Conservation (phyloP, 306 rosid species). For the Cucurbita pepo region DNA sequence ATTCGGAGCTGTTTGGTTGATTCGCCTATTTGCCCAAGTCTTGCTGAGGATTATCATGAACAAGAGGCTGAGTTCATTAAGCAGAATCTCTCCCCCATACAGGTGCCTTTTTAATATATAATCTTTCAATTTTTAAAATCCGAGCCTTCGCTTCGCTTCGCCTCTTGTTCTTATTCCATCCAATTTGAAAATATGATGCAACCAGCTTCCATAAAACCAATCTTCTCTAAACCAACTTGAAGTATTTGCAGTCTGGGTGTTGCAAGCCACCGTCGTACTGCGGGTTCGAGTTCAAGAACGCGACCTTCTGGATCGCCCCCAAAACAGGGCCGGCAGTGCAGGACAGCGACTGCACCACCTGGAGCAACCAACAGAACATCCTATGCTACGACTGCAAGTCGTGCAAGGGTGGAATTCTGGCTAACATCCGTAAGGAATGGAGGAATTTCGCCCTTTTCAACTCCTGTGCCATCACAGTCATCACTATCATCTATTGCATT, state of each 20-base stretch:
- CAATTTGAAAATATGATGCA: background rate
- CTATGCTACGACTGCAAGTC: slow-evolving; percentile 74
- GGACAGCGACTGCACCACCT: slow-evolving; percentile 40
- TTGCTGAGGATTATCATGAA: slow-evolving; percentile 18
- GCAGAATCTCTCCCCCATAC: slow-evolving; percentile 36
- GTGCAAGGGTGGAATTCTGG: slow-evolving; percentile 70
- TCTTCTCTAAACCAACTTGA: background rate
- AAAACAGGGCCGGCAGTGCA: slow-evolving; percentile 22
- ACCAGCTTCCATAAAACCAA: background rate
- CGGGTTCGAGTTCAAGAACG: slow-evolving; percentile 51
- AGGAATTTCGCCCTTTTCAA: slow-evolving; percentile 36
- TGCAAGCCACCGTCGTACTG: slow-evolving; percentile 76
- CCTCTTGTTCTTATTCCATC: background rate
- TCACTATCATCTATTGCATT: slow-evolving; percentile 32
- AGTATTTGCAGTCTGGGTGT: slow-evolving; percentile 44
- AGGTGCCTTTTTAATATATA: slow-evolving; percentile 20
- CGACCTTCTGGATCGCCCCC: slow-evolving; percentile 47
- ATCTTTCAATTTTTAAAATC: too few relatives aligned
- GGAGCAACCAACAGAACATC: slow-evolving; percentile 36
- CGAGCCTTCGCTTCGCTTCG: background rate
- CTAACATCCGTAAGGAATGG: slow-evolving; percentile 55
- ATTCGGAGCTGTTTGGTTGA: slow-evolving; percentile 52
- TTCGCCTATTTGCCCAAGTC: slow-evolving; percentile 33
- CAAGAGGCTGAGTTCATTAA: slow-evolving; percentile 21
- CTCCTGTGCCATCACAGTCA: slow-evolving; percentile 10